These are phyloP conservation scores for Chlorella vulgaris DNA, from an alignment of 139 green algal genomes.

Conservation along the genomic window DNA sequence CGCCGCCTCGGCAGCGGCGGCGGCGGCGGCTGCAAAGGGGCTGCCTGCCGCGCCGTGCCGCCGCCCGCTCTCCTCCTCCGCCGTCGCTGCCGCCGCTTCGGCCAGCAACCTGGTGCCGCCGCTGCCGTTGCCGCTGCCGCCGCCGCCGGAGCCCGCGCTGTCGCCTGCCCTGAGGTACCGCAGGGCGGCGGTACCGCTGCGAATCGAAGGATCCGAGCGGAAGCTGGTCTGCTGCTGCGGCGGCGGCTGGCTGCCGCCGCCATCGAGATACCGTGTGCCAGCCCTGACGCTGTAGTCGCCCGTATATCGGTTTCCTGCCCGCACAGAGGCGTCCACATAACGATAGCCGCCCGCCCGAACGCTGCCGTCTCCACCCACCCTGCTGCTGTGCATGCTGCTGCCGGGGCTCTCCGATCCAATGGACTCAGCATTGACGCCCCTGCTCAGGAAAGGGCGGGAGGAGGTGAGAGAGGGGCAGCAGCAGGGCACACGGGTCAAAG, in stretches of 20 bases:
- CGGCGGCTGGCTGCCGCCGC: no score
- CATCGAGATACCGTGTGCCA: constrained; percentile 4
- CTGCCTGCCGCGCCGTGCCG: not conserved
- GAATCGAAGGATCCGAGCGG: not conserved
- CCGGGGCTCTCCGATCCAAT: constrained; percentile 1
- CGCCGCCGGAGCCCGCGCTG: not conserved
- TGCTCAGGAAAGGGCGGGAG: not conserved
- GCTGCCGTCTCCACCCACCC: not conserved
- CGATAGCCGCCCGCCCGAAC: constrained; percentile 10
- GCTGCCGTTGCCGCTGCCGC: not conserved
- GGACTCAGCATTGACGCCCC: not conserved
- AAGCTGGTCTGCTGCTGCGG: not conserved
- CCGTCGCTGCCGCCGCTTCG: not conserved
- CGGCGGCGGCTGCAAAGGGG: not conserved
- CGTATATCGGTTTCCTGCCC: not conserved
- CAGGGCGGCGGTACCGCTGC: not conserved
- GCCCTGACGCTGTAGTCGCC: constrained; percentile 10
- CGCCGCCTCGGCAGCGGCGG: not conserved
- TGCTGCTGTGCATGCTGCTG: constrained; percentile 15
- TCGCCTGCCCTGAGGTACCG: not conserved
- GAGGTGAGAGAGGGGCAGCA: not conserved
- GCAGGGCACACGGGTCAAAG: not conserved
- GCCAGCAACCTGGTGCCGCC: not conserved
- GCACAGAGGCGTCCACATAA: constrained; percentile 12
- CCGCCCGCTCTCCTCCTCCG: not conserved